Percentiles rank a stretch among this genome's conserved stretches.
Evolutionary conservation across 2,329 filamentous ascomycete genomes (phyloP).

Genomic region (Corinectria fuckeliana): DNA sequence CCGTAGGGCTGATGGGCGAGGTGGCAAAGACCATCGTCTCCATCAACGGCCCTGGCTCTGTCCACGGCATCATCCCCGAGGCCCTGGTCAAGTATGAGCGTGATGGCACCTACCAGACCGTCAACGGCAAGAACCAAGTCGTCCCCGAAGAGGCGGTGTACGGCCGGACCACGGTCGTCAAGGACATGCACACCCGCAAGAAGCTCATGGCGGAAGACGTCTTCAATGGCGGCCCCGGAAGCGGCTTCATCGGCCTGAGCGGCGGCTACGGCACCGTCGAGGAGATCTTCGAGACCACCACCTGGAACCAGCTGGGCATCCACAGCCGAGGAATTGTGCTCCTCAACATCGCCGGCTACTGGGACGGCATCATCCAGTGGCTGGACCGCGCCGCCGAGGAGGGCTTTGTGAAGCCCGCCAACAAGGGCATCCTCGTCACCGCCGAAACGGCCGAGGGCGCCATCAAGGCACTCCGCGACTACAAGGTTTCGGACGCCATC

Average conservation of each 20-base stretch:
- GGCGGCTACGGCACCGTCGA: conserved; percentile 96
- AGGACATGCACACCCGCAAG: conserved; percentile 97
- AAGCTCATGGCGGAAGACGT: conserved; percentile 91
- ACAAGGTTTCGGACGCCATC: conserved; percentile 76
- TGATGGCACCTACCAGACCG: conserved; percentile 60
- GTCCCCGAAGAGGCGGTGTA: conserved; percentile 72
- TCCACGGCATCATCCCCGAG: conserved; percentile 93
- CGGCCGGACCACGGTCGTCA: conserved; percentile 85
- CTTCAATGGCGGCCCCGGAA: conserved; percentile 78
- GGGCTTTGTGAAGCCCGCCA: conserved; percentile 77
- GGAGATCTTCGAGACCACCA: conserved; percentile 89
- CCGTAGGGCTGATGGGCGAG: conserved; percentile 94
- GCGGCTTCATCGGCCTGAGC: conserved; percentile 85
- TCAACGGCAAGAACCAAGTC: conserved; percentile 56
- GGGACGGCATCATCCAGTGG: conserved; percentile 86
- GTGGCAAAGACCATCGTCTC: conserved; percentile 85
- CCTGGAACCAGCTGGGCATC: conserved; percentile 97
- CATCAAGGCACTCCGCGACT: conserved; percentile 71
- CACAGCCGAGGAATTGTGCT: conserved; percentile 81
- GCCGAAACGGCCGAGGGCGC: conserved; percentile 76
- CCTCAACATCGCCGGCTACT: conserved; percentile 89
- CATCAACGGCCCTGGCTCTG: conserved; percentile 78
- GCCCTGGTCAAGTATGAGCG: conserved; percentile 83
- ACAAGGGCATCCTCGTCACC: conserved; percentile 79
- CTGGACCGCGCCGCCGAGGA: conserved; percentile 75